Conservation (phyloP, 176 grass and related monocot species). For the Oropetium thomaeum region DNA sequence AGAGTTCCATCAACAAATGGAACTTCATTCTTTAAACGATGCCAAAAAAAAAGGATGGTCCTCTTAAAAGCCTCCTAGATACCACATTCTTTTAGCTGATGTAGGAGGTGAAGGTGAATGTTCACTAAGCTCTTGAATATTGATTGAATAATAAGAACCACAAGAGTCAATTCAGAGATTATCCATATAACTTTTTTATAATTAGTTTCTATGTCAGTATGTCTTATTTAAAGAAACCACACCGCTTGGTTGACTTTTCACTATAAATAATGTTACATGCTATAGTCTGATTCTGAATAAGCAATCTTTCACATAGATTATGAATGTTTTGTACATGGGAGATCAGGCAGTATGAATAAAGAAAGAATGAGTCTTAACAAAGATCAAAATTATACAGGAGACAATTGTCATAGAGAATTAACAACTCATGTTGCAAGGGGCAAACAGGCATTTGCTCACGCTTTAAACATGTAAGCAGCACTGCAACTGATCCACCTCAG, state of each 20-base stretch:
- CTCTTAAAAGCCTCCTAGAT: too few species aligned
- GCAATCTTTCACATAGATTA: background rate
- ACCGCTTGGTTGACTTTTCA: background rate
- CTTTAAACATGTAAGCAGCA: background rate
- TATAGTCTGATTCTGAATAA: background rate
- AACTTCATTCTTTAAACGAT: too few species aligned
- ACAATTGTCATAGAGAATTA: background rate
- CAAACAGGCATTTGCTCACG: too few species aligned
- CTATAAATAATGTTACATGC: slow-evolving; percentile 3
- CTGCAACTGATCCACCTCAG: background rate
- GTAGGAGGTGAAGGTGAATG: background rate
- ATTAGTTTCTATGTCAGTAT: background rate
- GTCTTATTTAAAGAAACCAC: background rate
- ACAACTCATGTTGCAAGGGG: background rate
- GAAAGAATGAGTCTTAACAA: background rate
- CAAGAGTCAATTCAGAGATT: background rate
- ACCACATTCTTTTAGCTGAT: too few species aligned
- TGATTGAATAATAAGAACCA: background rate
- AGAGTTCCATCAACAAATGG: too few species aligned
- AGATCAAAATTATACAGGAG: background rate
- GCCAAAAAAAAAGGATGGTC: too few species aligned
- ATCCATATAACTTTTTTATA: background rate
- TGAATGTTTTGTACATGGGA: background rate
- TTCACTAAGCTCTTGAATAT: background rate
- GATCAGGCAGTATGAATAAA: background rate